phyloP scores from a whole-genome alignment of 306 rosid species.

The Medicago ruthenica region DNA sequence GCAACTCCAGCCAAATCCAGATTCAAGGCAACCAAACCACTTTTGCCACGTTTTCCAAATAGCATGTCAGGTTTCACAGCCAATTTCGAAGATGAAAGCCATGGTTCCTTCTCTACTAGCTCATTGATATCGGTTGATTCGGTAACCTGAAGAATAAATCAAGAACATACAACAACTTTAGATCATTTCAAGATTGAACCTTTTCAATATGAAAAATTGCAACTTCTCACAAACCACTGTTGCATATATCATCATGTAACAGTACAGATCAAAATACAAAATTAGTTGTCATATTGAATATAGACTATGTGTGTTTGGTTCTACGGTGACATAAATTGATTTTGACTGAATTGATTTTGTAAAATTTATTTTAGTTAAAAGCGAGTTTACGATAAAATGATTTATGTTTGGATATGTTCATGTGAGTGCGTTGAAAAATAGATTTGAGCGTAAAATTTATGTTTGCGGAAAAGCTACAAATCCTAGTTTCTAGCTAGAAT shows the following conservation, averaged over 20 bases:
- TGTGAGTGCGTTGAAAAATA: too few species aligned
- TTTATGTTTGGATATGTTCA: too few species aligned
- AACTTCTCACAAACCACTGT: slow-evolving; percentile 2
- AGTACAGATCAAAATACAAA: slow-evolving; percentile 32
- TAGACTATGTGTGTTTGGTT: background rate
- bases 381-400: too few species aligned
- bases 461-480: too few species aligned
- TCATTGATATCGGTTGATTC: slow-evolving; percentile 84
- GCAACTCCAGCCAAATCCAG: slow-evolving; percentile 83
- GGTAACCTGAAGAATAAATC: slow-evolving; percentile 53
- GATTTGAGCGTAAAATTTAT: too few species aligned
- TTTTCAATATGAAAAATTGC: background rate
- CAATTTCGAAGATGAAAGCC: slow-evolving; percentile 87
- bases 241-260: slow-evolving; percentile 17
- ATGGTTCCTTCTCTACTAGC: slow-evolving; percentile 77
- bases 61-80: slow-evolving; percentile 99
- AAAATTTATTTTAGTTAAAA: too few species aligned
- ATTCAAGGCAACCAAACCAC: slow-evolving; percentile 93
- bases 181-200: slow-evolving; percentile 16
- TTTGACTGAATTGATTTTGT: too few species aligned
- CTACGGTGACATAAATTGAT: too few species aligned
- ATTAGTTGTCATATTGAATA: slow-evolving; percentile 28
- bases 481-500: too few species aligned
- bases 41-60: slow-evolving; percentile 98
- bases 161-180: slow-evolving; percentile 32